These are phyloP conservation scores for Fusarium ramigenum DNA, from an alignment of 2,329 filamentous ascomycete species.

Conservation along the genomic window DNA sequence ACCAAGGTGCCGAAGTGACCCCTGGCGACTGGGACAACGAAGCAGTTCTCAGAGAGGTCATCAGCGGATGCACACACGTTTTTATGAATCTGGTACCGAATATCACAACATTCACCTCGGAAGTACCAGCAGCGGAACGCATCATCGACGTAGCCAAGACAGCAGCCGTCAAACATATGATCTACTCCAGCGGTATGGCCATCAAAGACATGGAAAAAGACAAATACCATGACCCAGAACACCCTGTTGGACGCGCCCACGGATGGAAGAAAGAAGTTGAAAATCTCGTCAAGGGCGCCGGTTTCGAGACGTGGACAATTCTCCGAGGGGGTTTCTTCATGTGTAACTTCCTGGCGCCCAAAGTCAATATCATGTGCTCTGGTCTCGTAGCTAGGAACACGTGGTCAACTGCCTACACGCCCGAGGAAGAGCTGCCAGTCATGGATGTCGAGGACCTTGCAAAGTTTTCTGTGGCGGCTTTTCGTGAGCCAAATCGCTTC, in stretches of 20 bases:
- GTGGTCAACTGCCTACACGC: background rate
- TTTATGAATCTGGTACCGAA: slow-evolving; percentile 8
- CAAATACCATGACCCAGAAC: background rate
- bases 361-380: background rate
- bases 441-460: slow-evolving; percentile 7
- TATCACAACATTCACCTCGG: background rate
- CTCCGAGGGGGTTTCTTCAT: slow-evolving; percentile 5
- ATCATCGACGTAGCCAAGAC: background rate
- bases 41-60: background rate
- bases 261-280: background rate
- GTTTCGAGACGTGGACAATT: slow-evolving; percentile 12
- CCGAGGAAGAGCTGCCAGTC: background rate
- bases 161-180: background rate
- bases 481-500: background rate
- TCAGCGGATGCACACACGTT: background rate
- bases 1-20: background rate
- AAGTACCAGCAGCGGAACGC: background rate
- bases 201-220: slow-evolving; percentile 9
- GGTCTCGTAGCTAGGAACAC: background rate
- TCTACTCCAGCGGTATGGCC: slow-evolving; percentile 12
- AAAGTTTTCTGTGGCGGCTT: slow-evolving; percentile 3
- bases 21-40: background rate
- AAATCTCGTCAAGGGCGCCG: background rate
- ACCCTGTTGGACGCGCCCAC: background rate
- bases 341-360: slow-evolving; percentile 10